These are phyloP conservation scores for Exophiala aquamarina DNA, from an alignment of 2,329 filamentous ascomycete genomes.

Conservation along the genomic window DNA sequence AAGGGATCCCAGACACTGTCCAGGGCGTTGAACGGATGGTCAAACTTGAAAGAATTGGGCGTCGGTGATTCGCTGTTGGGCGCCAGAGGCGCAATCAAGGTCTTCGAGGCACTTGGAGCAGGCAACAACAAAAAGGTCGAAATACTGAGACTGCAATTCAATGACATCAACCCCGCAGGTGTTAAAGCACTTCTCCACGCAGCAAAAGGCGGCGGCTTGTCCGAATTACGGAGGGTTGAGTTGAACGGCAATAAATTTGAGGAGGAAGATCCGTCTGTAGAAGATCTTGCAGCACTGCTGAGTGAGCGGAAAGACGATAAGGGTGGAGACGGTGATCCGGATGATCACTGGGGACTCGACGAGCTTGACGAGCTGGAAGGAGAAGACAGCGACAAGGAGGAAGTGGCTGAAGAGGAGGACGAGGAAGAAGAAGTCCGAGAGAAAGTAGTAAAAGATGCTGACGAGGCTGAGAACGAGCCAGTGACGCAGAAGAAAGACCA, in stretches of 20 bases:
- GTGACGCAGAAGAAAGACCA: slow-evolving; percentile 72
- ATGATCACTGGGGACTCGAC: slow-evolving; percentile 83
- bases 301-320: slow-evolving; percentile 75
- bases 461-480: slow-evolving; percentile 61
- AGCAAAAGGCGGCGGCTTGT: slow-evolving; percentile 65
- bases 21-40: slow-evolving; percentile 72
- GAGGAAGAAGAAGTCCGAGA: slow-evolving; percentile 72
- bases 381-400: slow-evolving; percentile 66
- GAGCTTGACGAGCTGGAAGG: slow-evolving; percentile 84
- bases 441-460: slow-evolving; percentile 71
- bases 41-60: slow-evolving; percentile 75
- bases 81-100: slow-evolving; percentile 70
- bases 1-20: slow-evolving; percentile 77
- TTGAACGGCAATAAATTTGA: slow-evolving; percentile 94
- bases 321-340: slow-evolving; percentile 61
- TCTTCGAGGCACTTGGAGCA: slow-evolving; percentile 70
- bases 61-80: slow-evolving; percentile 85
- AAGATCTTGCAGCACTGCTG: slow-evolving; percentile 68
- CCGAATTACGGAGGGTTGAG: slow-evolving; percentile 79
- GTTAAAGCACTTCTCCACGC: slow-evolving; percentile 71
- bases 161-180: slow-evolving; percentile 81
- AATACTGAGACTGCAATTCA: slow-evolving; percentile 83
- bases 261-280: slow-evolving; percentile 76
- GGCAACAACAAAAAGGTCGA: slow-evolving; percentile 79
- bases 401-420: slow-evolving; percentile 67